Evolutionary conservation across 2,329 filamentous ascomycete genomes (phyloP).

Genomic region (Ambrosiella cleistominuta): DNA sequence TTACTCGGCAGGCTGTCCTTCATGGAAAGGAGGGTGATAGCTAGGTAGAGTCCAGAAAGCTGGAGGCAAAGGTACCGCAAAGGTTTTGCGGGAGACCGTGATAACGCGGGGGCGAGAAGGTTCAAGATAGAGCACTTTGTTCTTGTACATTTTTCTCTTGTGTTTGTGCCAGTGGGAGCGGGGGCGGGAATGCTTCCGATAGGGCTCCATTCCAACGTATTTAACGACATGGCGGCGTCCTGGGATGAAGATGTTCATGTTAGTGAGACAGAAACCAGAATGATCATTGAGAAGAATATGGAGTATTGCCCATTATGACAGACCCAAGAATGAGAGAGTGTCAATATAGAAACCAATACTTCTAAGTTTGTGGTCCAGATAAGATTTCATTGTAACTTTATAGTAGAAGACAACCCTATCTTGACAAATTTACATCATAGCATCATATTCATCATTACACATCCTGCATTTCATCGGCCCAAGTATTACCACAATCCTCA

Average conservation of each 20-base stretch:
- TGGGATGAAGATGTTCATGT: background rate
- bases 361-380: too few relatives aligned
- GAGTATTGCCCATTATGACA: background rate
- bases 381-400: too few relatives aligned
- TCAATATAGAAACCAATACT: too few relatives aligned
- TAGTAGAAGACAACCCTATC: too few relatives aligned
- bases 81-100: background rate
- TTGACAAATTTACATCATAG: too few relatives aligned
- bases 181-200: background rate
- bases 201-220: background rate
- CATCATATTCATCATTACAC: too few relatives aligned
- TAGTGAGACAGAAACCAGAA: background rate
- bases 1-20: background rate
- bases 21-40: background rate
- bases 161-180: background rate
- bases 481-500: background rate
- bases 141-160: background rate
- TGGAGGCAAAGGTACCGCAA: background rate
- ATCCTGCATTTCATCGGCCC: too few relatives aligned
- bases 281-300: background rate
- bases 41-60: background rate
- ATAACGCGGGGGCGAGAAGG: background rate
- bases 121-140: conserved; percentile 1
- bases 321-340: background rate
- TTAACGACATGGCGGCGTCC: background rate